Base-by-base conservation (phyloP, 495 filamentous ascomycete species). In the Penicillium longicatenatum region DNA sequence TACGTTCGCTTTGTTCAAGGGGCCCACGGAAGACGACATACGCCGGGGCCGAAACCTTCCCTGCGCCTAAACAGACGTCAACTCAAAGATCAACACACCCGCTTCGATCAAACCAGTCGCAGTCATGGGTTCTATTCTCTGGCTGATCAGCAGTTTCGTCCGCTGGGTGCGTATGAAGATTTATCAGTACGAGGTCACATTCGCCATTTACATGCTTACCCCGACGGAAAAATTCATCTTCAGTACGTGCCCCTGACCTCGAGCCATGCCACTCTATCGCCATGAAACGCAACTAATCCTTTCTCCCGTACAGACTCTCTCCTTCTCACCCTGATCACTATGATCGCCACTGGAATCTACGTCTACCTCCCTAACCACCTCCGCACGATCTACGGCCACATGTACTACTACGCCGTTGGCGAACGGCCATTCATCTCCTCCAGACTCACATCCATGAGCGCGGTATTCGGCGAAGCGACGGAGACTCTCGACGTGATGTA, bases 361-460 rank as follows among this genome's bases (percentile, higher is more conserved):
- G 84, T 98, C 58, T 98, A 98, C 78, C 89, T 98, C 19, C 94
- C 94, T 20, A 86, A 93, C 58, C 94, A 98, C 71, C 71, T 98
- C 64, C 76, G 84, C 60, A 83, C 85, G 59, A 86, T 98, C 64
- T 81, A 88, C 62, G 81, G 82, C 64, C 87, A 93, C 66, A 84
- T 92, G 26, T 96, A 91, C 86, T 98, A 96, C 77, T 98, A 98
- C 81, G 91, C 91, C 64, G 86, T 84, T 56, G 91, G 91, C 50
- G 91, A 93, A 61, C 71, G 75, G 10, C 67, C 75, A n/a, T 74
- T 79, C 59, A 77, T 76, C 50, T 64, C 74, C 16, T 47, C 57
- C 19, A 65, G 66, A 12, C 60, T 79, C 9, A 55, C 71, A 29
- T 68, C 70, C 3, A 67, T 75, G 50, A 74, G 65, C 45, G 74